A percentile compares a stretch with the other conserved stretches of the same genome.
phyloP scores from a whole-genome alignment of 768 basidiomycete species.

The Ramaria rubella region DNA sequence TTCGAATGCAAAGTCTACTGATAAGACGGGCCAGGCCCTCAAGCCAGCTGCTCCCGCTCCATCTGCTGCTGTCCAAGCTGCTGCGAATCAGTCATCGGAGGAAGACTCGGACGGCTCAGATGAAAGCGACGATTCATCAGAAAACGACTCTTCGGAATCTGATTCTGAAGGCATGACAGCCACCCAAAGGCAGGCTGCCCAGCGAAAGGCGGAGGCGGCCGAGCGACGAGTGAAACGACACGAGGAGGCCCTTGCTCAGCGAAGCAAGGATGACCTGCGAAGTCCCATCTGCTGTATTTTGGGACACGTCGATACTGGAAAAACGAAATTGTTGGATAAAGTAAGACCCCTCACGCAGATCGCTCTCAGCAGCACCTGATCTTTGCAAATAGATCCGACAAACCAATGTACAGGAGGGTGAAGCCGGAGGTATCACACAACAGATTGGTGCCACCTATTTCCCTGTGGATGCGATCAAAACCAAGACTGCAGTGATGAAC shows the following conservation, averaged over 20 bases:
- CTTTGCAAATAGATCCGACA: constrained; percentile 74
- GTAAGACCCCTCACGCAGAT: constrained; percentile 34
- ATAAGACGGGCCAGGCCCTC: constrained; percentile 9
- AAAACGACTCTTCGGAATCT: constrained; percentile 26
- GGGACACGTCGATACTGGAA: constrained; percentile 99
- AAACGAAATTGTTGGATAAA: constrained; percentile 97
- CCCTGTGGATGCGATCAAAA: constrained; percentile 89
- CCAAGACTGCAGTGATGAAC: constrained; percentile 92
- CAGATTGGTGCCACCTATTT: constrained; percentile 99
- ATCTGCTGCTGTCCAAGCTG: neutral
- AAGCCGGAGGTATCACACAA: constrained; percentile 99
- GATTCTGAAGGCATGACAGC: constrained; percentile 59
- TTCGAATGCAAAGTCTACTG: constrained; percentile 13
- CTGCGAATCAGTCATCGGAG: constrained; percentile 4
- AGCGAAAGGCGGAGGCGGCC: constrained; percentile 80
- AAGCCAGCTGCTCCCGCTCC: constrained; percentile 17
- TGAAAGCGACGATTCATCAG: constrained; percentile 34
- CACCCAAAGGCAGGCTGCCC: constrained; percentile 58
- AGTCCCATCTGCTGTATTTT: constrained; percentile 98
- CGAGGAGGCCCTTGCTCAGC: constrained; percentile 77
- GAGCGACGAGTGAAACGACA: constrained; percentile 72
- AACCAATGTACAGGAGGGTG: constrained; percentile 98
- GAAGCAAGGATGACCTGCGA: constrained; percentile 84
- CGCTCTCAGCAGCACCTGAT: constrained; percentile 2
- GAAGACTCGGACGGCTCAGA: constrained; percentile 49